These are phyloP conservation scores for Nicotiana obtusifolia DNA, from an alignment of 257 asterid genomes.

Conservation along the genomic window DNA sequence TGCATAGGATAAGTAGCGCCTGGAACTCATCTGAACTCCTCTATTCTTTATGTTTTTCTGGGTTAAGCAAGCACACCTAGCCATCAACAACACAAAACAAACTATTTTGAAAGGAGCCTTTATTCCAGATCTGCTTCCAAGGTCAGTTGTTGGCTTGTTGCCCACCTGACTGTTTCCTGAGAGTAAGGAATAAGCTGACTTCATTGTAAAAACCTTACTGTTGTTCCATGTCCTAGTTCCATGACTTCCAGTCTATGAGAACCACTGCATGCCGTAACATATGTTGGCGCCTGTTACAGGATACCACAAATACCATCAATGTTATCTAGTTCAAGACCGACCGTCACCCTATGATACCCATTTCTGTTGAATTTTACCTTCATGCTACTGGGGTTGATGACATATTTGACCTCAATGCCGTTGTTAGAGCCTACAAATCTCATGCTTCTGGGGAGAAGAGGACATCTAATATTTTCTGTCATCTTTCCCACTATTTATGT, in stretches of 20 bases:
- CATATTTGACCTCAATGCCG: slow-evolving; percentile 1
- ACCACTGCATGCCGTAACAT: not conserved
- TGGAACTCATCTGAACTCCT: not conserved
- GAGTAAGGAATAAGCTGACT: not conserved
- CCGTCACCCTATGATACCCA: not conserved
- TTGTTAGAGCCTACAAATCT: not conserved
- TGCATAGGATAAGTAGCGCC: not conserved
- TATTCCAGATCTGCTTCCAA: not conserved
- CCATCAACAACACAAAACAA: not conserved
- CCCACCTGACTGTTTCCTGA: not conserved
- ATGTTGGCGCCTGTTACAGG: not conserved
- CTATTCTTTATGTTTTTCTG: not conserved
- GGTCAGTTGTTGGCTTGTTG: slow-evolving; percentile 1
- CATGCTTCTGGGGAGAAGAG: not conserved
- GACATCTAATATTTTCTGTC: not conserved
- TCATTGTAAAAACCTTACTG: not conserved
- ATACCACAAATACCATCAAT: not conserved
- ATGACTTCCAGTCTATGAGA: not conserved
- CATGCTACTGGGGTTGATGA: not conserved
- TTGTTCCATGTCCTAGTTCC: not conserved
- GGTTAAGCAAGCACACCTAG: not conserved
- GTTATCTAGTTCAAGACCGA: not conserved
- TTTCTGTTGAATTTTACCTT: not conserved
- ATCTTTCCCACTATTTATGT: not conserved
- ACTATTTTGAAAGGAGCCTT: not conserved